These are phyloP conservation scores for Colletotrichum phormii DNA, from an alignment of 2,329 filamentous ascomycete genomes.

Conservation along the genomic window DNA sequence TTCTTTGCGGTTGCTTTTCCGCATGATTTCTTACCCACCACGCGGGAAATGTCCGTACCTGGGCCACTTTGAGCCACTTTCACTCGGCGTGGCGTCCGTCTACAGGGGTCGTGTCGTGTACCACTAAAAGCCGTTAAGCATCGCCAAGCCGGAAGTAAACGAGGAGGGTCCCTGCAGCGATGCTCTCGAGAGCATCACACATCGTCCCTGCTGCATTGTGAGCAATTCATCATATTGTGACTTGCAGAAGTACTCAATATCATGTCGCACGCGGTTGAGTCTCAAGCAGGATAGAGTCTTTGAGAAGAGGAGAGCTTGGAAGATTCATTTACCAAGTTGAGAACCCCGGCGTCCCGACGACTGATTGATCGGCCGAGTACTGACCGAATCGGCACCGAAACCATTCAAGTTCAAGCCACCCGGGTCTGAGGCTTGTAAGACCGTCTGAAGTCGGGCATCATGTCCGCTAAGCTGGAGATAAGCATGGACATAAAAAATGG, in stretches of 20 bases:
- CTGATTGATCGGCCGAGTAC: background rate
- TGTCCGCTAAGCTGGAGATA: background rate
- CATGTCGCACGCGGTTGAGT: background rate
- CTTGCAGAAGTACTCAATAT: background rate
- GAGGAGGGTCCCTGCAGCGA: background rate
- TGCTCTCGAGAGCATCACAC: background rate
- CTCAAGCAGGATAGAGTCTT: background rate
- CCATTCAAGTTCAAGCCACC: background rate
- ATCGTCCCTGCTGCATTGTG: background rate
- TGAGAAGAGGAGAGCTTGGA: background rate
- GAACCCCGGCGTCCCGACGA: background rate
- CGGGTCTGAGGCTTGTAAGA: background rate
- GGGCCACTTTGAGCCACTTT: background rate
- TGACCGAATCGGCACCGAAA: slow-evolving; percentile 6
- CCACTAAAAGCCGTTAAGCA: background rate
- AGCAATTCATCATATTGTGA: background rate
- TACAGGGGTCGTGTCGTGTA: background rate
- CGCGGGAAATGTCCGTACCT: background rate
- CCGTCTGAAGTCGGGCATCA: background rate
- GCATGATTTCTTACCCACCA: background rate
- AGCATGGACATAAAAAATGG: background rate
- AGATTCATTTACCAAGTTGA: background rate
- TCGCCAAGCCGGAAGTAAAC: background rate
- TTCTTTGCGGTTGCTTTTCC: background rate
- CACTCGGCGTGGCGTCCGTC: background rate